Conservation (phyloP, 331 rosid species). For the Phaseolus coccineus region DNA sequence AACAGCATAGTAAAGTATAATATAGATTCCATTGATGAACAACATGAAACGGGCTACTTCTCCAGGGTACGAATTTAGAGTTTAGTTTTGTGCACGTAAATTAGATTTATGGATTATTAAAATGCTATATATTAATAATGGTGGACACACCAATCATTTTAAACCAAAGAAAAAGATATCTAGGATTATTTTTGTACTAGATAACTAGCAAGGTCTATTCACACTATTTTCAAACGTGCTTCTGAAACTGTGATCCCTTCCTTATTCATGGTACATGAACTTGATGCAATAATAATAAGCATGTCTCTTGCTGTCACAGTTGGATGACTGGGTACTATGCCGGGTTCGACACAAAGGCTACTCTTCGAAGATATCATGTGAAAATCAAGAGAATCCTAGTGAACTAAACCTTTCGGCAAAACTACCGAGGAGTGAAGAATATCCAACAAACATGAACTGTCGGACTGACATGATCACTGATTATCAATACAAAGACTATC, state of each 20-base stretch:
- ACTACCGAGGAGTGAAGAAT: constrained; percentile 43
- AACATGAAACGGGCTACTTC: neutral
- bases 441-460: constrained; percentile 37
- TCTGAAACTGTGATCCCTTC: neutral
- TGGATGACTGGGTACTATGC: constrained; percentile 87
- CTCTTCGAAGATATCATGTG: constrained; percentile 49
- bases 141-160: constrained; percentile 14
- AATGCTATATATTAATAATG: constrained; percentile 1
- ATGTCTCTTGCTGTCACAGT: constrained; percentile 49
- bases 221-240: neutral
- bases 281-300: constrained; percentile 18
- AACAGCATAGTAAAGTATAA: neutral
- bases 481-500: constrained; percentile 60
- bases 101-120: neutral
- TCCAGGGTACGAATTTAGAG: neutral
- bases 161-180: neutral
- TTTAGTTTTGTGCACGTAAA: neutral
- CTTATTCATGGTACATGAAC: constrained; percentile 18
- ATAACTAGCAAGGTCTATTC: neutral
- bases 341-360: constrained; percentile 69
- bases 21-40: neutral
- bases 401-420: constrained; percentile 39
- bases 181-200: neutral
- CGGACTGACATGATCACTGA: constrained; percentile 48
- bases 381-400: constrained; percentile 50